A percentile compares a stretch with the other conserved stretches of the same genome.
phyloP scores from a whole-genome alignment of 352 stramenopile genomes.

The Achlya hypogyna region DNA sequence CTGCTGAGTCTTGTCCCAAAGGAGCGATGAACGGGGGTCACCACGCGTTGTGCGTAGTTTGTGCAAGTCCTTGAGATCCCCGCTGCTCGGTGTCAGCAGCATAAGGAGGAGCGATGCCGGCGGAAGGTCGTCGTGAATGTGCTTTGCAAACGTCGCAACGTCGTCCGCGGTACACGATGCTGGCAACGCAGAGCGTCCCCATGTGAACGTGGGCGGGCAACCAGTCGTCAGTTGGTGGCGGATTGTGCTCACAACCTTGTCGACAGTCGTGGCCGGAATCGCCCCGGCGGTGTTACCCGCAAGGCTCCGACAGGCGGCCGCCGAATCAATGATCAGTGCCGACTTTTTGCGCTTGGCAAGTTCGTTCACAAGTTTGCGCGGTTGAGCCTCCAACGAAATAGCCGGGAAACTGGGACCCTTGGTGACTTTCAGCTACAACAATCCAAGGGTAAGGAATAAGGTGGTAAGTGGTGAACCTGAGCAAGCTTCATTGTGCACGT shows the following conservation, averaged over 20 bases:
- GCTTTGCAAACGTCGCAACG: constrained; percentile 27
- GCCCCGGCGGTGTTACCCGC: constrained; percentile 44
- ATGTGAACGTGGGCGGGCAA: constrained; percentile 72
- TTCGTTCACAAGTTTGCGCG: constrained; percentile 74
- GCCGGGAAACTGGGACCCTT: constrained; percentile 59
- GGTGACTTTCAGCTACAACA: constrained; percentile 57
- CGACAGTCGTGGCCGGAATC: constrained; percentile 42
- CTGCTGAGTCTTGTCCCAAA: constrained; percentile 73
- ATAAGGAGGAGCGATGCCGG: constrained; percentile 43
- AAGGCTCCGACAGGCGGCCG: constrained; percentile 49
- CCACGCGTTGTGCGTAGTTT: constrained; percentile 65
- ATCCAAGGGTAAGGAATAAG: not conserved
- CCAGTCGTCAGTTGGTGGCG: constrained; percentile 74
- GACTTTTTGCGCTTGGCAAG: constrained; percentile 64
- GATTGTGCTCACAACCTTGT: constrained; percentile 41
- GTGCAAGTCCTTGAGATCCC: constrained; percentile 54
- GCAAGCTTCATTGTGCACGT: constrained; percentile 63
- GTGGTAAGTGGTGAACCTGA: constrained; percentile 21
- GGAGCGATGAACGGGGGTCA: constrained; percentile 59
- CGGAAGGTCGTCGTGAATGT: constrained; percentile 41
- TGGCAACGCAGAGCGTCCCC: constrained; percentile 31
- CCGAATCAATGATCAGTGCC: constrained; percentile 63
- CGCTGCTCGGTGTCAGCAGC: constrained; percentile 40
- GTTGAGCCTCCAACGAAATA: constrained; percentile 33
- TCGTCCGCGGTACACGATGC: constrained; percentile 17